Conservation (phyloP, 805 yeast genomes). For the Hanseniaspora pseudoguilliermondii region DNA sequence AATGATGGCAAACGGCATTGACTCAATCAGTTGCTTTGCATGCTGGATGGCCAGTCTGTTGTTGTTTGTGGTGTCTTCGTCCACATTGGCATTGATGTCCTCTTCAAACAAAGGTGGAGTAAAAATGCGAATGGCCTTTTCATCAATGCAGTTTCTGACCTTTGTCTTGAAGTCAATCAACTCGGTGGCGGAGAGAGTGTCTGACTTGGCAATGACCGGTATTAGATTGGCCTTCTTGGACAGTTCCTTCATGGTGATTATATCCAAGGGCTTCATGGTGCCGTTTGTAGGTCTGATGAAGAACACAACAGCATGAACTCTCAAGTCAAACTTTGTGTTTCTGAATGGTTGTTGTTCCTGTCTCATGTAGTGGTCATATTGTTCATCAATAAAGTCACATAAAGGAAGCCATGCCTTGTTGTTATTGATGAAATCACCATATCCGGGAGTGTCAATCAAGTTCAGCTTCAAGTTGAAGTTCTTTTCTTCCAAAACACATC, state of each 20-base stretch:
- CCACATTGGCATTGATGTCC: constrained; percentile 11
- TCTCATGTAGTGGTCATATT: constrained; percentile 75
- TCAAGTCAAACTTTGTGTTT: constrained; percentile 50
- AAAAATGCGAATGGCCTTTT: constrained; percentile 70
- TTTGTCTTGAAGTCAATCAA: constrained; percentile 56
- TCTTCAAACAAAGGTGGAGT: constrained; percentile 46
- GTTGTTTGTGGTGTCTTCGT: background rate
- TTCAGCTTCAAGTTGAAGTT: constrained; percentile 66
- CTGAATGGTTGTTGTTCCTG: constrained; percentile 89
- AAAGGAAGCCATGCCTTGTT: constrained; percentile 76
- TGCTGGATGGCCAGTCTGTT: constrained; percentile 54
- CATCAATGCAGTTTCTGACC: constrained; percentile 70
- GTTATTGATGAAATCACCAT: constrained; percentile 83
- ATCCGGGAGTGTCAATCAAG: constrained; percentile 85
- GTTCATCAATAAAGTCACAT: constrained; percentile 80
- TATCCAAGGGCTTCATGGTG: constrained; percentile 73
- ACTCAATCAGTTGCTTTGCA: constrained; percentile 63
- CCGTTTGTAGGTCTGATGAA: constrained; percentile 88
- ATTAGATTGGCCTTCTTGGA: constrained; percentile 72
- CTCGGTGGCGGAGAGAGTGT: constrained; percentile 63
- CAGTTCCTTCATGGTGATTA: constrained; percentile 74
- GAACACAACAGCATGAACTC: constrained; percentile 84
- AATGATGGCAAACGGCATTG: constrained; percentile 78
- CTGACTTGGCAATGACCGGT: constrained; percentile 83
- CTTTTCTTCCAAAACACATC: constrained; percentile 76